Base-by-base conservation (phyloP, 768 basidiomycete species). In the Hydnomerulius pinastri region DNA sequence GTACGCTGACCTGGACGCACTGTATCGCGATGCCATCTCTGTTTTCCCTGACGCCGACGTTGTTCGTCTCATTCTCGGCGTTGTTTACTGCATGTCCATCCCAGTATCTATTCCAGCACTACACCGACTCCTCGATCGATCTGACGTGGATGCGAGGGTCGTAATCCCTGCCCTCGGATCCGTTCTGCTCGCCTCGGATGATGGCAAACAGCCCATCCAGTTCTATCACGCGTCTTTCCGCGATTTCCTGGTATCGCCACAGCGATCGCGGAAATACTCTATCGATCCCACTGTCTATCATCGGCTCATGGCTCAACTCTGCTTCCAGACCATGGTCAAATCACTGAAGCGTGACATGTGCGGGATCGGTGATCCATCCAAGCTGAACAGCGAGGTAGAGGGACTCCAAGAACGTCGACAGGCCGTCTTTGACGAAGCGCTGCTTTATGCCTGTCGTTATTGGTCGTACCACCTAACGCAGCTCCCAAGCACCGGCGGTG, bases 171-270 rank as follows among this genome's bases (percentile, higher is more conserved):
- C 57, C 15, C 46, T 60, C 9, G 21, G 46, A 18, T 60, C 59
- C 1, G 59, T 60, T 8, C 25, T 56, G 11, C 50, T 62, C 4
- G 43, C 54, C 6, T 59, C 57, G 6, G 47, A 52, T 10, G 23
- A 53, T 32, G 50, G 47, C 4, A 17, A 50, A n/a, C 50, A 60
- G n/a, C 54, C 50, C 10, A 47, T 60, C 25, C 59, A 58, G 17
- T 59, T 60, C 27, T 59, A 60, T 17, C 59, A 60, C 11, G 57
- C 60, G 0, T 62, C 60, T 3, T 62, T 62, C 24, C 59, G 60
- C 6, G 60, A 62, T 13, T 62, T 62, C 25, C 18, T 62, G 38
- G 35, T 47, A 44, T 43, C 32, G 13, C 54, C 53, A 4, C 53
- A 58, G 27, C 60, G 60, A 11, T 61, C 56, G n/a, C 48, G 36